Base-by-base conservation (phyloP, 1,139 yeast genomes). In the Blastobotrys aristatus region DNA sequence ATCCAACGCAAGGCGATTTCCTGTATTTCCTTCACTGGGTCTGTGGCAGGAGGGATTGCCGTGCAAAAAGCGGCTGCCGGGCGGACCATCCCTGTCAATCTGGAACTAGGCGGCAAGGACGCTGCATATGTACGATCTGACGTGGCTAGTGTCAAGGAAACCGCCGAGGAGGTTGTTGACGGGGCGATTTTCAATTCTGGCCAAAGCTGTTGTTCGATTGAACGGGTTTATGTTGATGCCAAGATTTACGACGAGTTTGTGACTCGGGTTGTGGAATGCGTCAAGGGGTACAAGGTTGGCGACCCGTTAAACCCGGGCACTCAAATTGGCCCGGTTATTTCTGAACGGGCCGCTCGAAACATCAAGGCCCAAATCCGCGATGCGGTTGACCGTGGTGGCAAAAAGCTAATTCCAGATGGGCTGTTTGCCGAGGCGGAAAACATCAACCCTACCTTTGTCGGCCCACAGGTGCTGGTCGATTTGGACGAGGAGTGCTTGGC, bases 61-160 rank as follows among this genome's bases (percentile, higher is more conserved):
- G 84, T 86, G 53, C 83, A 83, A 79, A 77, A 77, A 70, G 80
- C 83, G 56, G 85, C 88, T 51, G 83, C 86, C 27, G 42, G 78
- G 73, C 64, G 79, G 41, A 62, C 86, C 62, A 86, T 86, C 68
- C 87, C 87, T 61, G 83, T 85, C 43, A 84, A 92, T 32, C 75
- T 90, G 59, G 97, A 89, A 70, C 83, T 95, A 61, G 97, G 97
- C 55, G 97, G 97, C 52, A 89, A 89, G 89, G 57, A 77, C 79
- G 65, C 76, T 78, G 63, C 79, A 76, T 50, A 83, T 82, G 70
- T 82, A 69, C 43, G 96, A 77, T 85, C 88, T 21, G 90, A 89
- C 62, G 66, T 88, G 41, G 85, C 81, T 1, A 55, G 56, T 34
- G 48, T 62, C 45, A 47, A 51, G 48, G 61, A 63, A 33, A 90